Percentiles rank a stretch among this genome's conserved stretches.
phyloP scores from a whole-genome alignment of 2,329 filamentous ascomycete genomes.

The Hortaea werneckii region DNA sequence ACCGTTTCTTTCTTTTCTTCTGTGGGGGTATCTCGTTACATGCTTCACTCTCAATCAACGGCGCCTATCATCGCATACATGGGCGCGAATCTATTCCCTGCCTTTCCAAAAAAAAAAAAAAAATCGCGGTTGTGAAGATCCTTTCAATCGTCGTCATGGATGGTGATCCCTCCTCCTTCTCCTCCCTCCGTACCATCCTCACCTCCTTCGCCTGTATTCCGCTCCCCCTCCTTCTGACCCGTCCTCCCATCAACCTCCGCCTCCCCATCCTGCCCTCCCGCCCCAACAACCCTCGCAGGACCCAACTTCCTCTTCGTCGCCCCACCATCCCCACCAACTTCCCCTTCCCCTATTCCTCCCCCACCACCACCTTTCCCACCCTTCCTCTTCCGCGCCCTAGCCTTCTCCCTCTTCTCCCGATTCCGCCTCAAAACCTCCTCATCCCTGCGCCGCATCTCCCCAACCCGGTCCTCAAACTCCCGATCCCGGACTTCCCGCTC shows the following conservation, averaged over 20 bases:
- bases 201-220: neutral
- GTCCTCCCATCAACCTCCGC: constrained; percentile 10
- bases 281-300: constrained; percentile 21
- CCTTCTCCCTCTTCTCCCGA: constrained; percentile 64
- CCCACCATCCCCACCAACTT: constrained; percentile 7
- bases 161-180: constrained; percentile 61
- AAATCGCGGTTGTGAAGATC: too few species aligned
- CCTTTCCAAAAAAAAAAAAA: too few species aligned
- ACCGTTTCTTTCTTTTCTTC: too few species aligned
- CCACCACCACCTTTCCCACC: constrained; percentile 26
- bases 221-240: constrained; percentile 2
- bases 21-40: too few species aligned
- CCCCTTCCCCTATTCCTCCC: too few species aligned
- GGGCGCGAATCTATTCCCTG: too few species aligned
- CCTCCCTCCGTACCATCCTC: constrained; percentile 31
- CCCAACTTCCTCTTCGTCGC: constrained; percentile 21
- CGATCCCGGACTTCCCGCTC: constrained; percentile 57
- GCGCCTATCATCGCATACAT: too few species aligned
- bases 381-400: constrained; percentile 51
- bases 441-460: constrained; percentile 55
- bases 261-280: constrained; percentile 7
- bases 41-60: too few species aligned
- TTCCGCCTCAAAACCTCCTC: constrained; percentile 72
- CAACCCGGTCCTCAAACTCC: constrained; percentile 54
- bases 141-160: constrained; percentile 68